Conservation (phyloP, 345 rosid species). For the Rhodomyrtus tomentosa region DNA sequence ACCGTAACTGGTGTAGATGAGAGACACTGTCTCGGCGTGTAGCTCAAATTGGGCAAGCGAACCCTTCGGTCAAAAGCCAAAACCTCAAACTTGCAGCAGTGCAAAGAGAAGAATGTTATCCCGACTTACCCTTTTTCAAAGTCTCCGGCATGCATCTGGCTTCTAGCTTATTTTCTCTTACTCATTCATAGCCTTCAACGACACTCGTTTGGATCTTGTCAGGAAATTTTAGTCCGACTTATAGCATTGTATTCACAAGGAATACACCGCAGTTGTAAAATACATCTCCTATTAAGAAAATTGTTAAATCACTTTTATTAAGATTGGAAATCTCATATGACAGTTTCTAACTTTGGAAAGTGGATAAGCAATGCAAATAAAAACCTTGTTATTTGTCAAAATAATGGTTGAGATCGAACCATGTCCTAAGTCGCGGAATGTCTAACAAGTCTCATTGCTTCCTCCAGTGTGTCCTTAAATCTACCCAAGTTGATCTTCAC, state of each 20-base stretch:
- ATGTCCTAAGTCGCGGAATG: neutral
- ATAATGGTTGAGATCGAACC: neutral
- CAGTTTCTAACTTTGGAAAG: neutral
- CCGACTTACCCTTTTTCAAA: too few relatives aligned
- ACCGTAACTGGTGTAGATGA: neutral
- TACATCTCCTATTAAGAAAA: neutral
- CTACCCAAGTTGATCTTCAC: slow-evolving; percentile 14
- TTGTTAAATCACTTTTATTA: neutral
- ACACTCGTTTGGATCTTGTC: too few relatives aligned
- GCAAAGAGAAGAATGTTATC: too few relatives aligned
- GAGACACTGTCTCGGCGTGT: neutral
- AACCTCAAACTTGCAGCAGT: too few relatives aligned
- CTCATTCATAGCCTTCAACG: too few relatives aligned
- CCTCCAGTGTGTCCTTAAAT: slow-evolving; percentile 12
- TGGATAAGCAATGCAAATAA: neutral
- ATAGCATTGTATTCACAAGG: neutral
- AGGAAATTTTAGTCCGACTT: too few relatives aligned
- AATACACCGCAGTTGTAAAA: neutral
- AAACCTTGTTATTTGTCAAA: fast-evolving
- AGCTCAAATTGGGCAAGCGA: neutral
- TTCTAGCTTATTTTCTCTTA: too few relatives aligned
- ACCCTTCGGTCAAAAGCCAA: neutral
- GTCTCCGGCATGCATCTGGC: too few relatives aligned
- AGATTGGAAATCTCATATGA: neutral
- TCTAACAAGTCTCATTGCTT: slow-evolving; percentile 12